These are phyloP conservation scores for Ilex asprella DNA, from an alignment of 257 asterid genomes.

Conservation along the genomic window DNA sequence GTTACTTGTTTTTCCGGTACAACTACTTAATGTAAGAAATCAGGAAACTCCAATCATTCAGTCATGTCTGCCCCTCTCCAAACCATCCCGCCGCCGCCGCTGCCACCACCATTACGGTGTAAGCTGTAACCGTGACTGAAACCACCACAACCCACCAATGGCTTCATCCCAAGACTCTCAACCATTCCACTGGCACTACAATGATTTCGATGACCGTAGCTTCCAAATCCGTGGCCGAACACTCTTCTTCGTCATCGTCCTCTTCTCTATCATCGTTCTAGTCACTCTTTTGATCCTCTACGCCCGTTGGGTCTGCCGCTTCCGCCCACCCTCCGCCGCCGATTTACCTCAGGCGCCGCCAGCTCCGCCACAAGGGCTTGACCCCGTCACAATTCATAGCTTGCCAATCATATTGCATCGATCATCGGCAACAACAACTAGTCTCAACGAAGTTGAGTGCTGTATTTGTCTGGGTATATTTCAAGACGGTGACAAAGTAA, in stretches of 20 bases:
- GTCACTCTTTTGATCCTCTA: conserved; percentile 45
- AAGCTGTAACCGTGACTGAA: too few relatives aligned
- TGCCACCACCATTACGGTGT: too few relatives aligned
- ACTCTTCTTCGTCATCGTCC: conserved; percentile 54
- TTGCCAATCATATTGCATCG: conserved; percentile 45
- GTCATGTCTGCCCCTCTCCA: too few relatives aligned
- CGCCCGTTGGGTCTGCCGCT: conserved; percentile 55
- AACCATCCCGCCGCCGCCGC: too few relatives aligned
- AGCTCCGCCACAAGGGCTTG: conserved; percentile 39
- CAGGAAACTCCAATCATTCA: too few relatives aligned
- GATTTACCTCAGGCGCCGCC: conserved; percentile 34
- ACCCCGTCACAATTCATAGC: conserved; percentile 30
- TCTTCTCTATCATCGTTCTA: conserved; percentile 40
- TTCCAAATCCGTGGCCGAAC: conserved; percentile 69
- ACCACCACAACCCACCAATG: conserved; percentile 3
- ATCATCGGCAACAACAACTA: not conserved
- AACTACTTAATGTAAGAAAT: too few relatives aligned
- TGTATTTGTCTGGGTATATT: conserved; percentile 49
- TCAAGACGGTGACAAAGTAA: conserved; percentile 44
- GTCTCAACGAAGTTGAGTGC: conserved; percentile 39
- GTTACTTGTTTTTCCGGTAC: too few relatives aligned
- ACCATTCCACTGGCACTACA: conserved; percentile 68
- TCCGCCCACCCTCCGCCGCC: conserved; percentile 14
- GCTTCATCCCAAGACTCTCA: conserved; percentile 21
- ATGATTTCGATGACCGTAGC: conserved; percentile 67